A percentile compares a stretch with the other conserved stretches of the same genome.
These are phyloP conservation scores for Nannochloropsis salina DNA, from an alignment of 108 stramenopile species.

Conservation along the genomic window DNA sequence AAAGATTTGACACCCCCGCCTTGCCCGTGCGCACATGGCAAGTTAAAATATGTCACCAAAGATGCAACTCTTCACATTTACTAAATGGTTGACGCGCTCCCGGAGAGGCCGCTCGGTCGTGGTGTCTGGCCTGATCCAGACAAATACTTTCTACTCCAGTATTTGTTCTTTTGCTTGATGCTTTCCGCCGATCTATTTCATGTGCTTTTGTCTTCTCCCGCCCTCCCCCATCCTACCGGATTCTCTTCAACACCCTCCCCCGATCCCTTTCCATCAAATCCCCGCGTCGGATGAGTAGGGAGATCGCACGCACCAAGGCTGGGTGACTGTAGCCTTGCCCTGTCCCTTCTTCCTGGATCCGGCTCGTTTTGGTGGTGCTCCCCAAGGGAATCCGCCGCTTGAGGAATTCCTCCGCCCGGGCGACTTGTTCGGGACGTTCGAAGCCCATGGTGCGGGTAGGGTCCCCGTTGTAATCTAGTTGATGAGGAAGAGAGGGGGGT, in stretches of 20 bases:
- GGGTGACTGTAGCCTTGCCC: not conserved
- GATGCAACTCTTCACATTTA: too few relatives aligned
- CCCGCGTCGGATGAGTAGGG: not conserved
- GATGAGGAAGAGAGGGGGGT: not conserved
- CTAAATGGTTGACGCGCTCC: too few relatives aligned
- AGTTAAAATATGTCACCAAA: too few relatives aligned
- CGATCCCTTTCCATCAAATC: not conserved
- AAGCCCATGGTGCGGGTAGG: not conserved
- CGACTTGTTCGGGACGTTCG: not conserved
- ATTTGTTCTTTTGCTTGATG: not conserved
- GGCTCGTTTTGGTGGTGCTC: slow-evolving; percentile 36
- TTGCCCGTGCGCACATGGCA: too few relatives aligned
- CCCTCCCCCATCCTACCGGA: not conserved
- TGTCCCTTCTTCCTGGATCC: not conserved
- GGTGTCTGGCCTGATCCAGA: too few relatives aligned
- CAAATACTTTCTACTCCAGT: not conserved
- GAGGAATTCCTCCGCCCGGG: slow-evolving; percentile 34
- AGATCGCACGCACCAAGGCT: not conserved
- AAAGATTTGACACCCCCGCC: too few relatives aligned
- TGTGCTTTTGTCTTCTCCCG: not conserved
- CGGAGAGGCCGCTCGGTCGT: too few relatives aligned
- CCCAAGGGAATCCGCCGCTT: slow-evolving; percentile 39
- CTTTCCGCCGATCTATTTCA: not conserved
- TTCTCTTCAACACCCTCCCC: not conserved
- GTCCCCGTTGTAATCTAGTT: not conserved